These are phyloP conservation scores for Fusarium lateritium DNA, from an alignment of 2,329 filamentous ascomycete genomes.

Conservation along the genomic window DNA sequence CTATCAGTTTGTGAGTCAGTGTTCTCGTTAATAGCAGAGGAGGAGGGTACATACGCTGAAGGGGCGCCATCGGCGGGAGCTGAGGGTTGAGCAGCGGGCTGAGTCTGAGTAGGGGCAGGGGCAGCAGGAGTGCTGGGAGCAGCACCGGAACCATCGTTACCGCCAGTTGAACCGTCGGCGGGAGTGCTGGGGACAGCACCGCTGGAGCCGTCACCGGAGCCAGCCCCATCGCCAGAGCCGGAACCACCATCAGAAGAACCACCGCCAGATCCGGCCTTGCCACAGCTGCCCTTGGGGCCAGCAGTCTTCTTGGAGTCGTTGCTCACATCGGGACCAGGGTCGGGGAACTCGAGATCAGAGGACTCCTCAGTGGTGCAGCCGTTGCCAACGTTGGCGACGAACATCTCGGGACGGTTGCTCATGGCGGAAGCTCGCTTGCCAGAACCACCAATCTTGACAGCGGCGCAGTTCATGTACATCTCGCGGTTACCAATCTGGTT, in stretches of 20 bases:
- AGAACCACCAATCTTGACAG: constrained; percentile 70
- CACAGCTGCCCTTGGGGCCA: constrained; percentile 55
- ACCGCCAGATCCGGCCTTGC: constrained; percentile 46
- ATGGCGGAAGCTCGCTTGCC: constrained; percentile 60
- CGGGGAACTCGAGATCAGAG: constrained; percentile 74
- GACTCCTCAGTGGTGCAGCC: constrained; percentile 72
- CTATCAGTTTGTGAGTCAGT: constrained; percentile 48
- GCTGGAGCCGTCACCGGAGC: constrained; percentile 1
- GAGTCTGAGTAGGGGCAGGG: constrained; percentile 41
- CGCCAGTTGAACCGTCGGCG: constrained; percentile 23
- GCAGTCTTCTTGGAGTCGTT: constrained; percentile 55
- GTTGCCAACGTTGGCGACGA: constrained; percentile 77
- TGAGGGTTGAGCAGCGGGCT: constrained; percentile 32
- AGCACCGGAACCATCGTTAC: constrained; percentile 22
- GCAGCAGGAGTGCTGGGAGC: constrained; percentile 27
- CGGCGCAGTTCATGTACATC: constrained; percentile 90
- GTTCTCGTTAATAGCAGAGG: constrained; percentile 4
- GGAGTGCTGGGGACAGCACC: constrained; percentile 29
- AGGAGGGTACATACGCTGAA: constrained; percentile 48
- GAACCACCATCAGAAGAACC: constrained; percentile 34
- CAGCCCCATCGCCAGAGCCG: constrained; percentile 1
- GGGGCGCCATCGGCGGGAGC: constrained; percentile 42
- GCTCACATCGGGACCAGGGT: constrained; percentile 72
- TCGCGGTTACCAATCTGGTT: constrained; percentile 84
- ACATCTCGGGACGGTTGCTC: constrained; percentile 74